phyloP scores from a whole-genome alignment of 1,284 basidiomycete species.

The Inonotus hispidus region DNA sequence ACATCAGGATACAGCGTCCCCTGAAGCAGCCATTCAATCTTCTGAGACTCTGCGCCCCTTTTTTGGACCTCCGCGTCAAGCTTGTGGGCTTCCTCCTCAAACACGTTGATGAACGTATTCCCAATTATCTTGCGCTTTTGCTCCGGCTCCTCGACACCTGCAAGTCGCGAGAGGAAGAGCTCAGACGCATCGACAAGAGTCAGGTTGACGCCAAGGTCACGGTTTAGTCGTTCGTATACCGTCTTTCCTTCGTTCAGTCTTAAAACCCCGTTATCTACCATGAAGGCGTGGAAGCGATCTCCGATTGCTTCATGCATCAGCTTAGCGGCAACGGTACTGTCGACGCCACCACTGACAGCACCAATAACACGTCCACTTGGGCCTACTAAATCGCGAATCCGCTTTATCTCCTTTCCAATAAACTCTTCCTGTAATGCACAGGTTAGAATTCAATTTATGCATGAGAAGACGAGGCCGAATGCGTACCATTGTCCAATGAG shows the following conservation, averaged over 20 bases:
- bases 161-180: constrained; percentile 85
- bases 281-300: constrained; percentile 97
- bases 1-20: constrained; percentile 99
- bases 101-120: constrained; percentile 98
- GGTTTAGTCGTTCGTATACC: constrained; percentile 94
- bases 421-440: constrained; percentile 74
- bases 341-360: constrained; percentile 96
- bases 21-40: constrained; percentile 95
- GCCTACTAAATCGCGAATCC: constrained; percentile 95
- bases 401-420: constrained; percentile 93
- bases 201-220: constrained; percentile 93
- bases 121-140: constrained; percentile 98
- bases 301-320: constrained; percentile 99
- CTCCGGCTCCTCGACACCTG: constrained; percentile 94
- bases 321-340: constrained; percentile 97
- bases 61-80: constrained; percentile 76
- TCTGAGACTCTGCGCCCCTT: constrained; percentile 70
- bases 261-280: constrained; percentile 99
- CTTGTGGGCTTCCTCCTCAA: constrained; percentile 89
- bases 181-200: constrained; percentile 96
- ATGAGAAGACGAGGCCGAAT: constrained; percentile 17
- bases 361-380: constrained; percentile 95
- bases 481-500: constrained; percentile 94
- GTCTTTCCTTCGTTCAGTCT: constrained; percentile 89
- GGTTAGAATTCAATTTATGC: neutral